A percentile compares a stretch with the other conserved stretches of the same genome.
These are phyloP conservation scores for Phytophthora lateralis DNA, from an alignment of 352 stramenopile genomes.

Conservation along the genomic window DNA sequence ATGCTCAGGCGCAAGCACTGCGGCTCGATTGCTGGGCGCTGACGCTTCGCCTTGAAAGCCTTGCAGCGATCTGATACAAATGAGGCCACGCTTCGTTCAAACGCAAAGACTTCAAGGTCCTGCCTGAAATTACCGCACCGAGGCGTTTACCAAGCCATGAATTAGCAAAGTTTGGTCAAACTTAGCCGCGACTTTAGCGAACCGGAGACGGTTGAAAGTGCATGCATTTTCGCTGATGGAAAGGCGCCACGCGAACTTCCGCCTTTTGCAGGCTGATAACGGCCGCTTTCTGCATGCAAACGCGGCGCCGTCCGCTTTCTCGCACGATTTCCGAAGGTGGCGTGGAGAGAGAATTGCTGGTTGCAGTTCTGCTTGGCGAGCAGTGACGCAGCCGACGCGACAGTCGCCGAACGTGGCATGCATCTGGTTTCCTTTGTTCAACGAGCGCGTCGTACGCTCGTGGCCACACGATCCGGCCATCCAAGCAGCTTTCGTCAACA, in stretches of 20 bases:
- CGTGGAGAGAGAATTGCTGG: neutral
- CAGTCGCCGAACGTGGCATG: conserved; percentile 15
- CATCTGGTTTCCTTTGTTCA: conserved; percentile 32
- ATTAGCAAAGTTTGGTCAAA: conserved; percentile 31
- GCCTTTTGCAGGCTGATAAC: conserved; percentile 18
- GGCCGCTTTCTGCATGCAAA: conserved; percentile 10
- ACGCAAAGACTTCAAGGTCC: neutral
- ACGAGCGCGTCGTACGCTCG: conserved; percentile 6
- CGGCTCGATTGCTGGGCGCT: neutral
- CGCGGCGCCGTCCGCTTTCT: neutral
- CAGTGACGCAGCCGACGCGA: conserved; percentile 28
- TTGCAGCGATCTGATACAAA: neutral
- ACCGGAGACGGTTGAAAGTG: too few species aligned
- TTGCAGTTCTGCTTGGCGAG: neutral
- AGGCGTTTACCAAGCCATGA: conserved; percentile 15
- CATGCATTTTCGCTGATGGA: conserved; percentile 21
- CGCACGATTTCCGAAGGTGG: conserved; percentile 15
- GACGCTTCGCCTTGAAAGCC: neutral
- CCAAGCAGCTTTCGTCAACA: conserved; percentile 16
- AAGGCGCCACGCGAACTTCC: conserved; percentile 1
- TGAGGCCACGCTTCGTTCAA: neutral
- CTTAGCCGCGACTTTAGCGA: conserved; percentile 11
- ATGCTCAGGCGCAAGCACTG: neutral
- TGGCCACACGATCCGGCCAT: conserved; percentile 16
- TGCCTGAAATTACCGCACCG: conserved; percentile 1